phyloP scores from a whole-genome alignment of 805 yeast species.

The fission yeast (Schizosaccharomyces pombe) region DNA sequence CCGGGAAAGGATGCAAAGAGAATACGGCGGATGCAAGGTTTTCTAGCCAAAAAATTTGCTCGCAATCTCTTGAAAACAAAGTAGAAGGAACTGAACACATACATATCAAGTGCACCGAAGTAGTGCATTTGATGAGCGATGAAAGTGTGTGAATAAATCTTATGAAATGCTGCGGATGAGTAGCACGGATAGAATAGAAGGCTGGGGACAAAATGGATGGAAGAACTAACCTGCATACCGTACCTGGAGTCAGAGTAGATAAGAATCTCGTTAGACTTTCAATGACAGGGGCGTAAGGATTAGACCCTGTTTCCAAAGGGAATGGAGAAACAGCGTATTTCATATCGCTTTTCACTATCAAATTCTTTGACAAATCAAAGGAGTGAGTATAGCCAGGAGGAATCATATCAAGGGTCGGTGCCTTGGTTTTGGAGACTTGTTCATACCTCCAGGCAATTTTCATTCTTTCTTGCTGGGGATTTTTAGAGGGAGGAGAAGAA shows the following conservation, averaged over 20 bases:
- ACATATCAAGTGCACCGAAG: neutral
- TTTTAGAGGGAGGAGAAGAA: neutral
- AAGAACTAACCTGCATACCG: neutral
- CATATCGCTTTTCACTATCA: neutral
- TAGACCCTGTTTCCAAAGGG: neutral
- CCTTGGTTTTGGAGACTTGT: neutral
- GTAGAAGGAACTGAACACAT: conserved; percentile 16
- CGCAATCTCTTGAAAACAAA: conserved; percentile 32
- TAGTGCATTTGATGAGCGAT: neutral
- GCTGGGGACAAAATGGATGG: neutral
- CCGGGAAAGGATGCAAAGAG: conserved; percentile 46
- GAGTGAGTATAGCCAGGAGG: neutral
- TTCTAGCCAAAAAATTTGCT: conserved; percentile 31
- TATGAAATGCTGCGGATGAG: neutral
- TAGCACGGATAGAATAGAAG: neutral
- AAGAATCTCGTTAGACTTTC: neutral
- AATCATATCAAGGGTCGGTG: neutral
- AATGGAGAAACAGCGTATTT: neutral
- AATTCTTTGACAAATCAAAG: neutral
- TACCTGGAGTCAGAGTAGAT: neutral
- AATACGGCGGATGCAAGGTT: conserved; percentile 40
- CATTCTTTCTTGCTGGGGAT: neutral
- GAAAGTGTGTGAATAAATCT: conserved; percentile 2
- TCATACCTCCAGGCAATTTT: conserved; percentile 5
- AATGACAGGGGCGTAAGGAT: neutral